phyloP scores from a whole-genome alignment of 2,329 filamentous ascomycete genomes.

The Plectosphaerella sp. region DNA sequence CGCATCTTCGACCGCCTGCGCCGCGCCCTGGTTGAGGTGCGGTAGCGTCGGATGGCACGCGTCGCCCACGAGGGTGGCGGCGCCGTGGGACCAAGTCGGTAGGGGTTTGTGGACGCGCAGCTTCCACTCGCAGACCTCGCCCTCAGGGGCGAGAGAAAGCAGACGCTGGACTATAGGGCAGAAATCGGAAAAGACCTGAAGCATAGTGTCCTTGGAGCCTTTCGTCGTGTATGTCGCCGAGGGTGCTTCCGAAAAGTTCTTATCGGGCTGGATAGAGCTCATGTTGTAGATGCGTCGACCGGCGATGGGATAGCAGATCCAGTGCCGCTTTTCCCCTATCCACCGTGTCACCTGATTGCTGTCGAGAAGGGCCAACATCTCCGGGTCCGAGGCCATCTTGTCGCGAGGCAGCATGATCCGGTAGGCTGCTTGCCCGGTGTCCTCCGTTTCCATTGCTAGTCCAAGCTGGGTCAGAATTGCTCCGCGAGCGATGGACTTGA shows the following conservation, averaged over 20 bases:
- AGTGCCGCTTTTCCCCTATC: conserved; percentile 72
- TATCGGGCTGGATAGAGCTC: conserved; percentile 57
- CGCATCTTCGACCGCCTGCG: conserved; percentile 65
- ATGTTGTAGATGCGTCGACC: conserved; percentile 63
- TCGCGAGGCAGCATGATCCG: conserved; percentile 70
- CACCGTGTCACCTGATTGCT: conserved; percentile 65
- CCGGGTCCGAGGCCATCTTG: conserved; percentile 62
- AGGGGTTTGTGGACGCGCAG: conserved; percentile 54
- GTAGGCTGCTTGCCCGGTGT: conserved; percentile 74
- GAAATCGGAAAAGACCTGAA: conserved; percentile 58
- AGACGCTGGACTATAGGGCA: conserved; percentile 55
- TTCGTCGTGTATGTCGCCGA: conserved; percentile 59
- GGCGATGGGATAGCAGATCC: conserved; percentile 73
- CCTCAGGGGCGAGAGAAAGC: conserved; percentile 56
- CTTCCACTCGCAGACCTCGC: conserved; percentile 62
- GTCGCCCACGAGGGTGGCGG: conserved; percentile 56
- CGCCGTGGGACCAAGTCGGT: conserved; percentile 53
- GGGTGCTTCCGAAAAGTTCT: conserved; percentile 53
- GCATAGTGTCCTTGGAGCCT: conserved; percentile 56
- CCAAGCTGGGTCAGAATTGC: conserved; percentile 51
- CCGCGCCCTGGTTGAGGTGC: conserved; percentile 63
- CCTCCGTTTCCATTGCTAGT: conserved; percentile 51
- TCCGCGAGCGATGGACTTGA: conserved; percentile 47
- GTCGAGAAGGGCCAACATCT: conserved; percentile 63
- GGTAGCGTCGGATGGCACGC: conserved; percentile 65